Evolutionary conservation across 768 basidiomycete species (phyloP).

Genomic region (Porpolomopsis calyptriformis): DNA sequence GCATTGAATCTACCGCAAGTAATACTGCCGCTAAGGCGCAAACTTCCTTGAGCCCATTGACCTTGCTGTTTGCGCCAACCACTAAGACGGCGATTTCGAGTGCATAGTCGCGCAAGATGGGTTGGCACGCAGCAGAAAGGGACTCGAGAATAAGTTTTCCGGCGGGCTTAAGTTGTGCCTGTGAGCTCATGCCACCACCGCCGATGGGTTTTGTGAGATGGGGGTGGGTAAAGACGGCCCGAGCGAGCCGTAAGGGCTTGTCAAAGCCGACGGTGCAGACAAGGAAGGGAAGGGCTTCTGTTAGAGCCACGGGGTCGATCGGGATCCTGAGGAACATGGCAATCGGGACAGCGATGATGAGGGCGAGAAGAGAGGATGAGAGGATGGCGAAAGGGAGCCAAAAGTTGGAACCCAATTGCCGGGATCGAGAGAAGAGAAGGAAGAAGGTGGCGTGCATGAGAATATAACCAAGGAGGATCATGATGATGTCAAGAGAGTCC

Average conservation of each 20-base stretch:
- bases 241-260: constrained; percentile 87
- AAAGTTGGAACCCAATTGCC: constrained; percentile 65
- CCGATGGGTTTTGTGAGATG: constrained; percentile 36
- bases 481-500: constrained; percentile 89
- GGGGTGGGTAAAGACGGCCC: constrained; percentile 80
- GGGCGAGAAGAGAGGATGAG: constrained; percentile 69
- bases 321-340: constrained; percentile 66
- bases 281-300: constrained; percentile 93
- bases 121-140: constrained; percentile 64
- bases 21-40: constrained; percentile 90
- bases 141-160: constrained; percentile 80
- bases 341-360: constrained; percentile 75
- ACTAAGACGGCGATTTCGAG: constrained; percentile 85
- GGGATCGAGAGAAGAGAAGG: constrained; percentile 78
- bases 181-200: constrained; percentile 25
- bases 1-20: constrained; percentile 74
- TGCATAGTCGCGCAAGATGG: constrained; percentile 86
- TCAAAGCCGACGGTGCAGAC: constrained; percentile 98
- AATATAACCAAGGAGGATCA: constrained; percentile 87
- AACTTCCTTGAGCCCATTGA: constrained; percentile 86
- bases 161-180: constrained; percentile 51
- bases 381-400: constrained; percentile 60
- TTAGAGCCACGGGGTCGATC: constrained; percentile 86
- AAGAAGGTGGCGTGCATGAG: constrained; percentile 96
- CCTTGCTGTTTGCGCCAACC: constrained; percentile 77